A percentile compares a stretch with the other conserved stretches of the same genome.
Conservation (phyloP, 768 basidiomycete species). For the Holtermannia corniformis region DNA sequence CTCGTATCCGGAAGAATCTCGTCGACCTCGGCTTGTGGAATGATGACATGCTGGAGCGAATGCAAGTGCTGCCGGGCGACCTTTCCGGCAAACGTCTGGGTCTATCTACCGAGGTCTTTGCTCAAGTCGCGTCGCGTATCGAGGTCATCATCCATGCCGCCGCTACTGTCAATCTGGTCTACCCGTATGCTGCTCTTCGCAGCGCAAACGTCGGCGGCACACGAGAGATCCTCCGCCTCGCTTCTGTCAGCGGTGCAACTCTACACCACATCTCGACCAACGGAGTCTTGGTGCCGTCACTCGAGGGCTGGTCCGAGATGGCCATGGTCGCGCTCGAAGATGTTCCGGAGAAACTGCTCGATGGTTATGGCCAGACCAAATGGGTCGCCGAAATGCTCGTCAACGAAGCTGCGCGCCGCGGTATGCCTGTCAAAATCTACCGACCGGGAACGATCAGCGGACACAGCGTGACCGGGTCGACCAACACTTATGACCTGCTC, state of each 20-base stretch:
- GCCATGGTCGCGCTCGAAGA: slow-evolving; percentile 6
- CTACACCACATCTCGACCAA: slow-evolving; percentile 11
- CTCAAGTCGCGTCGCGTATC: slow-evolving; percentile 4
- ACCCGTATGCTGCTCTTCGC: slow-evolving; percentile 12
- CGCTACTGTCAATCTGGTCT: slow-evolving; percentile 13
- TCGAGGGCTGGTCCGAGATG: slow-evolving; percentile 5
- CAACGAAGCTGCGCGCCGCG: slow-evolving; percentile 7
- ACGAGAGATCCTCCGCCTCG: slow-evolving; percentile 8
- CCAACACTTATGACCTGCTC: slow-evolving; percentile 13
- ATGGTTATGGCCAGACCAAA: slow-evolving; percentile 10
- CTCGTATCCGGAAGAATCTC: slow-evolving; percentile 10
- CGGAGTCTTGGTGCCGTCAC: slow-evolving; percentile 7
- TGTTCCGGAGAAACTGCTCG: slow-evolving; percentile 8
- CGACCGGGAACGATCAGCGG: slow-evolving; percentile 14
- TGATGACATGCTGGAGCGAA: slow-evolving; percentile 10
- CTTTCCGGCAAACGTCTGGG: slow-evolving; percentile 7
- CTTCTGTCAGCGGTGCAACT: slow-evolving; percentile 7
- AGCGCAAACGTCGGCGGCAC: slow-evolving; percentile 11
- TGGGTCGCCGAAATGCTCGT: slow-evolving; percentile 12
- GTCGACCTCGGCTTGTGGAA: slow-evolving; percentile 12
- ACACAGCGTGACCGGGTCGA: slow-evolving; percentile 10
- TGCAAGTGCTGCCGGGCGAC: slow-evolving; percentile 11
- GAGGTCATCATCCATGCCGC: slow-evolving; percentile 14
- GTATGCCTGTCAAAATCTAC: slow-evolving; percentile 14
- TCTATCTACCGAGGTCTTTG: slow-evolving; percentile 5